Evolutionary conservation across 2,329 filamentous ascomycete genomes (phyloP).

Genomic region (Aspergillus brunneoviolaceus): DNA sequence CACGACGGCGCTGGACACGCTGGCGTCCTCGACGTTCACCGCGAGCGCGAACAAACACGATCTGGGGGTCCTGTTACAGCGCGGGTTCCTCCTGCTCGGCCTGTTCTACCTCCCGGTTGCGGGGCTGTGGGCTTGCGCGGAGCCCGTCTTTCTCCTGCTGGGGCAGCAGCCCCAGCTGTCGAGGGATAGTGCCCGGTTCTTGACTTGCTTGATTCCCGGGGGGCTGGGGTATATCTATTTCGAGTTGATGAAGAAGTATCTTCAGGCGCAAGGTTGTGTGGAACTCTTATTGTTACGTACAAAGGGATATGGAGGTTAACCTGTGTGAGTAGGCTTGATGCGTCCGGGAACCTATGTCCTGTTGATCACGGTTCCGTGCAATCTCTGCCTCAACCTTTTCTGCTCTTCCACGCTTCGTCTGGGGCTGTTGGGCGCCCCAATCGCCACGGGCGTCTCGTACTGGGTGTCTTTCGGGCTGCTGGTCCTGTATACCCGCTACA

Average conservation of each 20-base stretch:
- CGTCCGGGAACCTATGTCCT: slow-evolving; percentile 63
- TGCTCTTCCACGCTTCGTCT: slow-evolving; percentile 71
- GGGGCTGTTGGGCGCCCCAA: slow-evolving; percentile 73
- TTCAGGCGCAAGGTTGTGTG: slow-evolving; percentile 55
- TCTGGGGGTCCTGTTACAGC: slow-evolving; percentile 74
- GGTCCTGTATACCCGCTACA: slow-evolving; percentile 68
- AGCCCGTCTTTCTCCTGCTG: slow-evolving; percentile 69
- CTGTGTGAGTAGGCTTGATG: slow-evolving; percentile 54
- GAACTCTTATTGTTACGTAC: background rate
- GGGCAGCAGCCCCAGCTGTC: slow-evolving; percentile 79
- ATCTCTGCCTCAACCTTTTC: slow-evolving; percentile 60
- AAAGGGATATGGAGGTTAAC: background rate
- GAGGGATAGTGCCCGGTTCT: slow-evolving; percentile 68
- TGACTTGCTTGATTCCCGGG: slow-evolving; percentile 73
- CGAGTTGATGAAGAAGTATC: slow-evolving; percentile 67
- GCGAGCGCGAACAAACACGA: slow-evolving; percentile 76
- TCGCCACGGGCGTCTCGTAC: slow-evolving; percentile 82
- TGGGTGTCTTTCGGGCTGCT: slow-evolving; percentile 80
- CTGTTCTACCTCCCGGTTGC: slow-evolving; percentile 72
- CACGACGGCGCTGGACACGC: slow-evolving; percentile 80
- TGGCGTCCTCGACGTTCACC: slow-evolving; percentile 80
- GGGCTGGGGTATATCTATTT: slow-evolving; percentile 87
- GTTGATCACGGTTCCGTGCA: slow-evolving; percentile 60
- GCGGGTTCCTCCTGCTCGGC: slow-evolving; percentile 70
- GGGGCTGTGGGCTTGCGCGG: slow-evolving; percentile 71